Evolutionary conservation across 495 filamentous ascomycete genomes (phyloP).

Genomic region (Aspergillus homomorphus): DNA sequence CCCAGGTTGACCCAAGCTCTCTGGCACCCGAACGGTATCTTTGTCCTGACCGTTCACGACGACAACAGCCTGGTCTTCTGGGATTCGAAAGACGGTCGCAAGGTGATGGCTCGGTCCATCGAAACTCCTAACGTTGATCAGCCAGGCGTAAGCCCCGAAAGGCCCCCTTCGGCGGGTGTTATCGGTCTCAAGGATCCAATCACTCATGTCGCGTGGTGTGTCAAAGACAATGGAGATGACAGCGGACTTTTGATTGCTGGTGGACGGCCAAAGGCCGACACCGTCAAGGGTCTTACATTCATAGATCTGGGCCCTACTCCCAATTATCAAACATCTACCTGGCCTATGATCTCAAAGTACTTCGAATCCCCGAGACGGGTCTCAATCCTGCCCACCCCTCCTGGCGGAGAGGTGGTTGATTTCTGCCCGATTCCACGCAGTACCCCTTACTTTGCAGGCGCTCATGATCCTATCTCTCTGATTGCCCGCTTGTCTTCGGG

Average conservation of each 20-base stretch:
- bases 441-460: conserved; percentile 81
- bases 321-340: conserved; percentile 83
- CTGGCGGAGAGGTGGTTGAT: conserved; percentile 72
- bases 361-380: conserved; percentile 68
- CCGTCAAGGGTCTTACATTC: conserved; percentile 75
- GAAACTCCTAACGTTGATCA: conserved; percentile 67
- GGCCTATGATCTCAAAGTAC: conserved; percentile 74
- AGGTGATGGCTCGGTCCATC: conserved; percentile 79
- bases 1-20: conserved; percentile 73
- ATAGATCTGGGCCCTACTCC: conserved; percentile 86
- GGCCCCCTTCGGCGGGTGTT: conserved; percentile 34
- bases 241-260: conserved; percentile 86
- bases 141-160: conserved; percentile 47
- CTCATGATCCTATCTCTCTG: conserved; percentile 83
- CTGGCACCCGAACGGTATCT: conserved; percentile 96
- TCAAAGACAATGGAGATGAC: conserved; percentile 86
- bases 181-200: conserved; percentile 66
- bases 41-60: conserved; percentile 82
- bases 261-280: conserved; percentile 60
- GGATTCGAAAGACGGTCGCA: conserved; percentile 88
- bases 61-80: conserved; percentile 88
- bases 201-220: conserved; percentile 81
- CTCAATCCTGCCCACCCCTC: conserved; percentile 70
- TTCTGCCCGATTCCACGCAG: conserved; percentile 78
- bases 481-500: conserved; percentile 77